A percentile compares a stretch with the other conserved stretches of the same genome.
These are phyloP conservation scores for Schizophyllum amplum DNA, from an alignment of 1,284 basidiomycete genomes.

Conservation along the genomic window DNA sequence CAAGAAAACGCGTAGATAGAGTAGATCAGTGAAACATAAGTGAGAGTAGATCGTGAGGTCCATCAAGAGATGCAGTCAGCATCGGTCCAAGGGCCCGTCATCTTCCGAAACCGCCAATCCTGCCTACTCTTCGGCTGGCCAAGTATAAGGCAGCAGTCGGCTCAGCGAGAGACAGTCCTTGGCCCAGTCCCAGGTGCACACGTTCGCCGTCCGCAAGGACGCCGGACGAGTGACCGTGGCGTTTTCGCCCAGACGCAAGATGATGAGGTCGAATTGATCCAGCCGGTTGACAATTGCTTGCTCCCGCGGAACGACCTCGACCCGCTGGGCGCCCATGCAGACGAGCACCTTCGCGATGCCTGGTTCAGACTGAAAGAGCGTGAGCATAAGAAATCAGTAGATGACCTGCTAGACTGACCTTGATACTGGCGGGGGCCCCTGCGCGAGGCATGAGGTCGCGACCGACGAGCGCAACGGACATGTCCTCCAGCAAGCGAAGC, in stretches of 20 bases:
- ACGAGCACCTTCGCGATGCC: conserved; percentile 52
- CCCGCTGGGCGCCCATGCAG: conserved; percentile 64
- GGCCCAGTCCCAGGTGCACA: conserved; percentile 62
- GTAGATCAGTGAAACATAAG: no score
- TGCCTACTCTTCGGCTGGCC: conserved; percentile 15
- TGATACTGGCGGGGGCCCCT: neutral
- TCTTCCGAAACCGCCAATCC: no score
- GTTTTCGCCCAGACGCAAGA: conserved; percentile 22
- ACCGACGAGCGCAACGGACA: conserved; percentile 49
- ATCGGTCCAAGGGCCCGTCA: no score
- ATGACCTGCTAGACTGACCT: neutral
- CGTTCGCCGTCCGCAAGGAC: conserved; percentile 22
- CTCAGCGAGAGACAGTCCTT: conserved; percentile 73
- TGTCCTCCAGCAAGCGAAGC: conserved; percentile 41
- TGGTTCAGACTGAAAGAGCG: conserved; percentile 5
- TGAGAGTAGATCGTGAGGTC: no score
- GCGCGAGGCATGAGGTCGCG: conserved; percentile 40
- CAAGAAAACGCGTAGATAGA: no score
- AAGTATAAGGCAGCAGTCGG: conserved; percentile 31
- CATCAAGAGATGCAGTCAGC: no score
- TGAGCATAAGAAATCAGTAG: neutral
- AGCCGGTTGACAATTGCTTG: conserved; percentile 25
- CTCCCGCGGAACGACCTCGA: conserved; percentile 40
- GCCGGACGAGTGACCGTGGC: conserved; percentile 32
- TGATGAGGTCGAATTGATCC: conserved; percentile 46